A percentile compares a stretch with the other conserved stretches of the same genome.
Evolutionary conservation across 208 protist genomes (phyloP).

Genomic region (Wallacemonas sp.): DNA sequence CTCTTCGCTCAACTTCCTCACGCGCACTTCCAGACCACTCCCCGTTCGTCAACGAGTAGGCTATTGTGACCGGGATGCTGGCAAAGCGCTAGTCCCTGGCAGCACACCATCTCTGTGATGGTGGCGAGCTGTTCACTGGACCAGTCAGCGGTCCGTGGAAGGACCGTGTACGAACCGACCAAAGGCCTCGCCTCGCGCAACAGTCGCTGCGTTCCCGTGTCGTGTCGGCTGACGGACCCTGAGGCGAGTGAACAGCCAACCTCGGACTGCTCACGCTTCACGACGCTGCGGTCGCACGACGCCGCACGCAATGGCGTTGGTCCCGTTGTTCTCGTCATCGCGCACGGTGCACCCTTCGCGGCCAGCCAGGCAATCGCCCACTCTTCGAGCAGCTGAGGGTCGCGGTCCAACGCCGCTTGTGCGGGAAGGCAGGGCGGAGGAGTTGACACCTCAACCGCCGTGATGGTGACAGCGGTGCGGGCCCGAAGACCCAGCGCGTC

Average conservation of each 20-base stretch:
- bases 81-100: not conserved
- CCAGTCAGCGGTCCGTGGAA: not conserved
- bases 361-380: slow-evolving; percentile 5
- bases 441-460: not conserved
- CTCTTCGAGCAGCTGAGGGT: not conserved
- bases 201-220: too few species aligned
- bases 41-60: slow-evolving; percentile 6
- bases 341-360: too few species aligned
- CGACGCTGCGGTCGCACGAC: too few species aligned
- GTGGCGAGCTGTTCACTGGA: not conserved
- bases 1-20: not conserved
- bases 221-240: too few species aligned
- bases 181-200: not conserved
- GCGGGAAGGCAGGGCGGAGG: not conserved
- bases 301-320: too few species aligned
- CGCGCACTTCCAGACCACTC: not conserved
- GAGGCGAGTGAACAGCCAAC: too few species aligned
- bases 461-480: not conserved
- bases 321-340: too few species aligned
- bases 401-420: not conserved
- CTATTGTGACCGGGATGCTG: not conserved
- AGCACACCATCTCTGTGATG: not conserved
- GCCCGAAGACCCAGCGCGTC: not conserved
- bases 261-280: too few species aligned
- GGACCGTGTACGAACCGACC: not conserved